These are phyloP conservation scores for Echeveria elegans DNA, from an alignment of 164 flowering plant species.

Conservation along the genomic window DNA sequence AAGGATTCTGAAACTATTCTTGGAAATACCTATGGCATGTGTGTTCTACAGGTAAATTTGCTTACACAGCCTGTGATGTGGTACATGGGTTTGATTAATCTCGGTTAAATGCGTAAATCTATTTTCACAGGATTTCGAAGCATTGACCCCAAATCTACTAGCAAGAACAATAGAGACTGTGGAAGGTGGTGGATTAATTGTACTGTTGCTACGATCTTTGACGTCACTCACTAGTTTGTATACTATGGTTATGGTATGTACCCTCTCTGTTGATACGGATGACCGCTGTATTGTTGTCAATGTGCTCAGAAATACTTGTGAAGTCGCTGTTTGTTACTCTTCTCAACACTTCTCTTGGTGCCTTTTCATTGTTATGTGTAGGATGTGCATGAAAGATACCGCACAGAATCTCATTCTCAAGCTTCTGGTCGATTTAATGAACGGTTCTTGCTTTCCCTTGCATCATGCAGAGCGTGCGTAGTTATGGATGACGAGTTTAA, in stretches of 20 bases:
- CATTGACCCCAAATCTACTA: constrained; percentile 89
- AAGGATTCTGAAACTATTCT: constrained; percentile 90
- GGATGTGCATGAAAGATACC: constrained; percentile 96
- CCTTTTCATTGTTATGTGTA: constrained; percentile 18
- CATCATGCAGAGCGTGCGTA: constrained; percentile 80
- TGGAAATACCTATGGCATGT: constrained; percentile 95
- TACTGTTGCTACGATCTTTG: constrained; percentile 71
- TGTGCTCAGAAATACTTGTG: too few relatives aligned
- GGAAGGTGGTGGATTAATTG: constrained; percentile 87
- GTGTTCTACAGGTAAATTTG: constrained; percentile 71
- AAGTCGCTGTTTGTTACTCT: neutral
- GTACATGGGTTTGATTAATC: neutral
- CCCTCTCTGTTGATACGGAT: neutral
- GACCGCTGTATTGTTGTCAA: too few relatives aligned
- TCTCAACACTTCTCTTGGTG: neutral
- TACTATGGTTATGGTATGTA: constrained; percentile 93
- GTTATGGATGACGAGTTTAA: constrained; percentile 93
- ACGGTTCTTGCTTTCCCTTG: constrained; percentile 81
- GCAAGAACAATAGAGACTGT: constrained; percentile 98
- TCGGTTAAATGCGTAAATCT: neutral
- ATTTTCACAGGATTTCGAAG: constrained; percentile 78
- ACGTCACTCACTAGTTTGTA: constrained; percentile 82
- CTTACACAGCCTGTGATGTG: neutral
- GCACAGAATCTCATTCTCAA: constrained; percentile 83
- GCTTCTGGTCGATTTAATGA: constrained; percentile 89